Base-by-base conservation (phyloP, 345 rosid species). In the Nephelium lappaceum region DNA sequence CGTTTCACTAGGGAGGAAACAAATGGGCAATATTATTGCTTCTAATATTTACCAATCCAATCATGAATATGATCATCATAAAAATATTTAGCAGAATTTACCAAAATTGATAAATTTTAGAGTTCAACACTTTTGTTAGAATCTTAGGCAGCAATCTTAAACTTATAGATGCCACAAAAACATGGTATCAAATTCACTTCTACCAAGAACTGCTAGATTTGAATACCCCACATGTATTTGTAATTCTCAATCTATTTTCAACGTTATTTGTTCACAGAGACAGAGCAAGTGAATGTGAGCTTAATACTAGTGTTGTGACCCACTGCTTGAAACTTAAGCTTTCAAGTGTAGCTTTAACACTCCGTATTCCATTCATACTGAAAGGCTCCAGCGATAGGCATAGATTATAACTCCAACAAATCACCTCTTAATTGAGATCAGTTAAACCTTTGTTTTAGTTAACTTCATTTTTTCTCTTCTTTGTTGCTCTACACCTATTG, bases 381-480 rank as follows among this genome's bases (percentile, higher is more conserved):
- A 51, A 78, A 65, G 58, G 45, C 36, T 75, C 19, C 42, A 36
- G 11, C 25, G 27, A 39, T n/a, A 38, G 68, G 11, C 67, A 55
- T 45, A 55, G 25, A 19, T 71, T 73, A 72, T 18, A 64, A 63
- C 47, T 4, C 14, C 23, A 31, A 24, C 63, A 77, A 47, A 36
- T 69, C 62, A 41, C 14, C 25, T 1, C 70, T 64, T 21, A 8
- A 24, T 49, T 5, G 21, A 68, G 23, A 61, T 31, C 15, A 21
- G 69, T 24, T 65, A 57, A 75, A 69, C 74, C 45, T 41, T 71
- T 65, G 51, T 45, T 45, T 45, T 11, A 7, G 51, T 45, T 45
- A 45, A 45, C 51, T 45, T 45, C 36, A 2, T 19, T 71, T 16
- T 23, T 24, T 36, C 69, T 80, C 64, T 27, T 42, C 15, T 49